Evolutionary conservation across 345 rosid genomes (phyloP).

Genomic region (Noccaea caerulescens): DNA sequence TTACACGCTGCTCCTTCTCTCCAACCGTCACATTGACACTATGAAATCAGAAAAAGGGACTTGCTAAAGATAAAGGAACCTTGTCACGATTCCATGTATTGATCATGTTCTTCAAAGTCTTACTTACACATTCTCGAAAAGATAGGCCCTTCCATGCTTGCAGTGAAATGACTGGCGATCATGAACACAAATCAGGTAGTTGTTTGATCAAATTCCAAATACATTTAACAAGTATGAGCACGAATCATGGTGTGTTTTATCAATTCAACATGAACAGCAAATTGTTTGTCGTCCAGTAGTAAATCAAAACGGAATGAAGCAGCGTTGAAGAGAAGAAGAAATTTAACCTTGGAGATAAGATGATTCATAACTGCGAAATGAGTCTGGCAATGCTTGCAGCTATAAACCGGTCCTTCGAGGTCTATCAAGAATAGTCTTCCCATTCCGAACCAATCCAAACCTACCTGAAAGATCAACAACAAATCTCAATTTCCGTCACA

Average conservation of each 20-base stretch:
- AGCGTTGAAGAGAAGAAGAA: neutral
- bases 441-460: constrained; percentile 48
- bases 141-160: constrained; percentile 80
- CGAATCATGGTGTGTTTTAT: constrained; percentile 13
- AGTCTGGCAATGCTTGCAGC: constrained; percentile 78
- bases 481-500: constrained; percentile 32
- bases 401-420: constrained; percentile 64
- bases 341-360: constrained; percentile 65
- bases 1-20: constrained; percentile 64
- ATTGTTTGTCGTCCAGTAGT: no score
- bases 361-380: constrained; percentile 60
- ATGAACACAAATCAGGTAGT: constrained; percentile 22
- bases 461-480: constrained; percentile 24
- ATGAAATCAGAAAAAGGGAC: neutral
- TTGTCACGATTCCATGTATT: neutral
- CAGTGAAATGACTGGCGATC: constrained; percentile 63
- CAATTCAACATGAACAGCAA: neutral
- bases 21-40: constrained; percentile 74
- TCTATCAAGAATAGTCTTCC: constrained; percentile 65
- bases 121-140: constrained; percentile 76
- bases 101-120: constrained; percentile 12
- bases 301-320: neutral
- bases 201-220: constrained; percentile 18
- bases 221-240: neutral
- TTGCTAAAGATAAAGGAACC: constrained; percentile 5